A percentile compares a stretch with the other conserved stretches of the same genome.
Conservation (phyloP, 2,329 filamentous ascomycete genomes). For the Trichoderma semiorbis region DNA sequence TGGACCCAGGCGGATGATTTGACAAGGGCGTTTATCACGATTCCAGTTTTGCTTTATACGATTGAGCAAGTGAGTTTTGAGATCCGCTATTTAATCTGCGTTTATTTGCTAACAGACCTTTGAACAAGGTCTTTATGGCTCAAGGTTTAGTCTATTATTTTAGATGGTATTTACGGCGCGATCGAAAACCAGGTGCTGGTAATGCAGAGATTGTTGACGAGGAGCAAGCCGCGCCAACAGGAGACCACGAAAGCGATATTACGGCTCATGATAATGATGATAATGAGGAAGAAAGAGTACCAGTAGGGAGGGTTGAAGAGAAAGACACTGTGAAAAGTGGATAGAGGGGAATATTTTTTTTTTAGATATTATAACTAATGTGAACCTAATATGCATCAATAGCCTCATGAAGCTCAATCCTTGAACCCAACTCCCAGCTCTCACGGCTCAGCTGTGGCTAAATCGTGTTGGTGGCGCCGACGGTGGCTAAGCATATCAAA, state of each 20-base stretch:
- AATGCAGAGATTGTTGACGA: background rate
- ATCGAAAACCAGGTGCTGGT: conserved; percentile 25
- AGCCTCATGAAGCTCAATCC: background rate
- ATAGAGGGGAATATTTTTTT: background rate
- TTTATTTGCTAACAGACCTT: background rate
- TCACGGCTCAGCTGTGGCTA: background rate
- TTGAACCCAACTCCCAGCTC: too few relatives aligned
- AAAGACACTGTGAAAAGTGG: background rate
- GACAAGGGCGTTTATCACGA: conserved; percentile 56
- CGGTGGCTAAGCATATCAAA: background rate
- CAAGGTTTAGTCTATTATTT: conserved; percentile 47
- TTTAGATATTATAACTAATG: background rate
- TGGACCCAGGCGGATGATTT: conserved; percentile 54
- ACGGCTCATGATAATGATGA: background rate
- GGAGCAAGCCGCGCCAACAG: background rate
- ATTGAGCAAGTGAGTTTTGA: conserved; percentile 48
- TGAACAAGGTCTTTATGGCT: conserved; percentile 38
- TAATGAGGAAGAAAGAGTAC: background rate
- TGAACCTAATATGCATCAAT: background rate
- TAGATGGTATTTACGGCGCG: conserved; percentile 39
- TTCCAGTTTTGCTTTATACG: conserved; percentile 61
- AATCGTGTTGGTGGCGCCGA: background rate
- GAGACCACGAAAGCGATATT: background rate
- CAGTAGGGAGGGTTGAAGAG: background rate
- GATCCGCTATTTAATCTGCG: background rate